Evolutionary conservation across 2,329 filamentous ascomycete species (phyloP), one percentile per base, ranked within the genome.

Genomic region (Grosmannia serpens): DNA sequence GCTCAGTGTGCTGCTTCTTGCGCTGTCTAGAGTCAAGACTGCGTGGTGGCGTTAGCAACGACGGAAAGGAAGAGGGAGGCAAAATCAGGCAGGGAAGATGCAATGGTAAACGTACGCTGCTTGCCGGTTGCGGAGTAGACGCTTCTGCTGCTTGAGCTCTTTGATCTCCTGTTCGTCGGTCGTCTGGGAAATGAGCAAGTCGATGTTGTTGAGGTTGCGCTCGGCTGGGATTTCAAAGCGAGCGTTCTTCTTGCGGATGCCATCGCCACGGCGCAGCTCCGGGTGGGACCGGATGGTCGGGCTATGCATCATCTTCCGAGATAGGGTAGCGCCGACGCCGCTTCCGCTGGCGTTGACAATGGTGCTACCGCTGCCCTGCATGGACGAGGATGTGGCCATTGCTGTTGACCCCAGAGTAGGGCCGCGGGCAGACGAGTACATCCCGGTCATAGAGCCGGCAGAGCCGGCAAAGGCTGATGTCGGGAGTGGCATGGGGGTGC

Each of bases 181-280:
- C 41, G 90, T 92, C 73, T 89, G 85, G 57, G 86, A 81, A 72
- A 99, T 97, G 68, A 97, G 80, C 62, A 89, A 82, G 72, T 99
- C 94, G 73, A 99, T 97, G 75, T 95, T 97, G 77, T 83, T 86
- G 65, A 99, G 82, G 68, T 91, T 97, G 62, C 91, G 84, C 75
- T 96, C 94, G 51, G 89, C 85, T 11, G 94, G 94, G 65, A 99
- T 99, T 69, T 97, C 92, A 73, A 97, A 96, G 65, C 92, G 88
- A 64, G 91, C 91, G 69, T 97, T 99, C 87, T 97, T 97, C 85
- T 99, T 99, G 68, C 94, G 84, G 72, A 97, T 95, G 62, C 94
- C 90, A 66, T 95, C 91, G 59, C 89, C 85, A 65, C 89, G 82
- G 62, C 84, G 80, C 71, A 89, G 77, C 58, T 91, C 86, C 62